Evolutionary conservation across 1,284 basidiomycete genomes (phyloP), one percentile per base, ranked within the genome.

Genomic region (Lentinula novae-zelandiae): DNA sequence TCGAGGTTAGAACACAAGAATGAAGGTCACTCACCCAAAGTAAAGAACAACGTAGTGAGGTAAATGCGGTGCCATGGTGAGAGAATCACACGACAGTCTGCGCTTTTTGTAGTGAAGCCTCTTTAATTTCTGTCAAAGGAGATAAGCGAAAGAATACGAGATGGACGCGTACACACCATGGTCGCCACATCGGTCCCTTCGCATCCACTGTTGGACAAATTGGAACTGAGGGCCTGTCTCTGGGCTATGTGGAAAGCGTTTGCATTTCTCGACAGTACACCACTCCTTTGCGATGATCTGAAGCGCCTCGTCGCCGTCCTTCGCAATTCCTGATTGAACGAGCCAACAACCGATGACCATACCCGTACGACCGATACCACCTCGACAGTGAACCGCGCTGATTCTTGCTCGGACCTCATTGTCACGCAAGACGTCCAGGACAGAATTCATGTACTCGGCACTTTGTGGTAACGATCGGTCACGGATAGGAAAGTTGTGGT

Each of bases 261-360:
- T 83, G 75, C 81, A 89, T 75, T 91, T 91, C 72, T 87, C 88
- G 53, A 91, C 89, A 3, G 78, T 80, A 68, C 82, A 80, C 89
- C 89, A 91, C 65, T 89, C 82, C 58, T 77, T 70, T 12, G 82
- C 86, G 65, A 91, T 85, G 60, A 86, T 79, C 9, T 75, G 69
- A 31, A 90, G 72, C 3, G 88, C 88, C 62, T 86, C 84, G 61
- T 78, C 78, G 8, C 88, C 89, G 65, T 84, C 79, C 64, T 75
- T 74, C 40, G 84, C 87, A 48, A 75, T 71, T 1, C 84, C 83
- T 38, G 82, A 82, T 71, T 90, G 83, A 48, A 90, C 85, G 46
- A 91, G 81, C 87, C 87, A 90, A 68, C 88, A 90, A 8, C 89
- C 87, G 53, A 90, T 81, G 34, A 90, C 85, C 74, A 88, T 81